Conservation (phyloP, 1,139 yeast genomes). For the Geotrichum europaeum region DNA sequence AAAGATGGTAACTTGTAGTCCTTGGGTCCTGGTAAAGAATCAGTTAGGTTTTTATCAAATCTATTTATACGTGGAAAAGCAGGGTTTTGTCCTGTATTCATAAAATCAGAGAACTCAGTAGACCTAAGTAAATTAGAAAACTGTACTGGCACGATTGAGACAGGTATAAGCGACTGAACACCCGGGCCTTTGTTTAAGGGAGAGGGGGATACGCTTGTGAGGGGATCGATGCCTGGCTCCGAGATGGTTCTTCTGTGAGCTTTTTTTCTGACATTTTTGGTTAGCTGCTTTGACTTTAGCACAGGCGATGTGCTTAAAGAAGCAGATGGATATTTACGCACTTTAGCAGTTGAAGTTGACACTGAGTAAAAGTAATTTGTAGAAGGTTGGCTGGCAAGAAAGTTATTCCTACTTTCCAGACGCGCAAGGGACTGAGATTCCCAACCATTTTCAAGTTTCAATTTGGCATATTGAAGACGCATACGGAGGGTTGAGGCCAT, state of each 20-base stretch:
- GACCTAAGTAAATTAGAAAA: background rate
- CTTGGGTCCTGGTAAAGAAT: background rate
- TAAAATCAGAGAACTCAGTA: background rate
- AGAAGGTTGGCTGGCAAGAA: background rate
- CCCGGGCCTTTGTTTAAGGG: background rate
- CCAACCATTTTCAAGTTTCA: slow-evolving; percentile 15
- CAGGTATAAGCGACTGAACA: background rate
- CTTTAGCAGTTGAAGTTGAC: background rate
- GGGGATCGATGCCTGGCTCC: background rate
- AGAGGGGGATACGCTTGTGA: background rate
- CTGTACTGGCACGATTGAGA: background rate
- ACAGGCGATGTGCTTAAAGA: slow-evolving; percentile 7
- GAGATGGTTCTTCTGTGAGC: slow-evolving; percentile 11
- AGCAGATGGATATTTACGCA: background rate
- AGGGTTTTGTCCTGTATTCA: background rate
- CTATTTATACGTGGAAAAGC: background rate
- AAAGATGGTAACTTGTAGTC: background rate
- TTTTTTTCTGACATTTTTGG: background rate
- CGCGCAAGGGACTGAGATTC: slow-evolving; percentile 13
- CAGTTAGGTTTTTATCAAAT: background rate
- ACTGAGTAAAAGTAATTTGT: background rate
- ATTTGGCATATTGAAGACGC: slow-evolving; percentile 11
- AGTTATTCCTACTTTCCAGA: slow-evolving; percentile 6
- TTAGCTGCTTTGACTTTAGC: background rate
- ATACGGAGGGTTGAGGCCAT: slow-evolving; percentile 12